Base-by-base conservation (phyloP, 192 early-diverging fungal genomes). In the Linnemannia hyalina region DNA sequence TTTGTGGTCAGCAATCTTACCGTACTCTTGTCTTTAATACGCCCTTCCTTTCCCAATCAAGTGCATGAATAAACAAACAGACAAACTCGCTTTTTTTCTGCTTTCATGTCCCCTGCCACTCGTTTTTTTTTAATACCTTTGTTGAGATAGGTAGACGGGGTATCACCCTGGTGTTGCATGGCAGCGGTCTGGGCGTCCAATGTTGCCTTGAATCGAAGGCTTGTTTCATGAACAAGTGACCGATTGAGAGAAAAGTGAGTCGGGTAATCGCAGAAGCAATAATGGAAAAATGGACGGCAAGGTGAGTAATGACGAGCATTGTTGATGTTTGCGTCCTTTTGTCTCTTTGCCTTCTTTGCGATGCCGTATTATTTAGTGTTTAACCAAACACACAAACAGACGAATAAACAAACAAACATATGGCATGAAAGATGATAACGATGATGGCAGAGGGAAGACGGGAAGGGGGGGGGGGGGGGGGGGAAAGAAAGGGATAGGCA, bases 131-230 rank as follows among this genome's bases (percentile, higher is more conserved):
- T 13, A 79, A 88, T 92, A 87, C 95, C 95, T 86, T 93, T 93
- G 79, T 96, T 96, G 38, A 96, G 90, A 54, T 96, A 95, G 3
- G 95, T 95, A 38, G 95, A 82, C 26, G 92, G 88, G 1, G 92
- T 81, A 44, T 93, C 94, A 60, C 93, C 93, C 10, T 90, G 82
- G 3, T 80, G 83, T 55, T 90, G 91, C 80, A 89, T 88, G 70
- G 89, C 87, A 2, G 92, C 92, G 22, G 91, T 93, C 35, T 91
- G 90, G 54, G 92, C 91, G 16, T 89, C 88, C 41, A 87, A 78
- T 35, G 82, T 76, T 29, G 83, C 72, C 52, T 80, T 82, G 71
- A 81, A 89, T 35, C 81, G 73, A 42, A 89, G 68, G 65, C 84
- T 89, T 70, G 18, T 10, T 65, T 65, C 29, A 32, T 65, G 60